Percentiles rank a stretch among this genome's conserved stretches.
Evolutionary conservation across 192 early-diverging fungal species (phyloP).

Genomic region (Backusella liffmaniae): DNA sequence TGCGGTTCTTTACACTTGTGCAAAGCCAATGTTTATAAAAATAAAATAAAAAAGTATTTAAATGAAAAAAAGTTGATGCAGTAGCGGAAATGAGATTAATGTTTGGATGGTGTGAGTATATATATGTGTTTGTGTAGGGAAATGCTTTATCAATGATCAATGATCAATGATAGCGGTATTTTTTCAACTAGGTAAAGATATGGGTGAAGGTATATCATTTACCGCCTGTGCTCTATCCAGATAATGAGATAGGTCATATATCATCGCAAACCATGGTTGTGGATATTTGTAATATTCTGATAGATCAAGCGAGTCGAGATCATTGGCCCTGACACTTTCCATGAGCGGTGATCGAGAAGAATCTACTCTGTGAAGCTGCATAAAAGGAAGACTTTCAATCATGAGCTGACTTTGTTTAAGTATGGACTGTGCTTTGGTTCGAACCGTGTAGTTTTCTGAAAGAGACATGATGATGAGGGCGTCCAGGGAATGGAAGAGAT

Average conservation of each 20-base stretch:
- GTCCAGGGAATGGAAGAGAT: background rate
- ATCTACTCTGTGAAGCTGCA: background rate
- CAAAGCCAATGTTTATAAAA: background rate
- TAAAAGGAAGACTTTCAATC: background rate
- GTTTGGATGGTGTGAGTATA: no score
- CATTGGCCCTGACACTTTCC: background rate
- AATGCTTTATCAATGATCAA: background rate
- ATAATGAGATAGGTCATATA: background rate
- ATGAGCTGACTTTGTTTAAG: background rate
- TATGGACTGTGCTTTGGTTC: background rate
- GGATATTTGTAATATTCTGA: background rate
- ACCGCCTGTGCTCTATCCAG: background rate
- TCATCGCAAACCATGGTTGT: background rate
- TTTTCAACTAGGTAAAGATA: background rate
- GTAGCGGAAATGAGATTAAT: background rate
- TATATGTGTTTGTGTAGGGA: no score
- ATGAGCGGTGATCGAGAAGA: background rate
- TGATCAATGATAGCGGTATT: background rate
- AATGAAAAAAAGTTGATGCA: background rate
- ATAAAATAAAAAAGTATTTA: background rate
- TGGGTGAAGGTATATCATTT: background rate
- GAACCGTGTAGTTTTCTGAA: background rate
- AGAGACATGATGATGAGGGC: conserved; percentile 1
- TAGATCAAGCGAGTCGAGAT: background rate
- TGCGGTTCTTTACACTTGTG: background rate